Base-by-base conservation (phyloP, 177 flowering plant species). In the Vitis hybrid region DNA sequence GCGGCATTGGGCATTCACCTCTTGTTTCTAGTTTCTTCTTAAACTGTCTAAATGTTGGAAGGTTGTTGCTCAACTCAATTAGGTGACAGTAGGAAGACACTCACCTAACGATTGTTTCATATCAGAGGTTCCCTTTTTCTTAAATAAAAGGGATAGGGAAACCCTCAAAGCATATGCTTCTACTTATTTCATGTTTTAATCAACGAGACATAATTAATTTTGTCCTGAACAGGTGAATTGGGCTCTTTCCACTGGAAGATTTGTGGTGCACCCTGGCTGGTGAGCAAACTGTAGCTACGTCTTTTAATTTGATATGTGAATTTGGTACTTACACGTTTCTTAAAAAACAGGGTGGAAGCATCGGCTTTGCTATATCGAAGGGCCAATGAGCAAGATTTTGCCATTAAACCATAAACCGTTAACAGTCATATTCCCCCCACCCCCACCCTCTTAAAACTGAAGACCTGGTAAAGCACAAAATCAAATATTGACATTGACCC, bases 241-340 rank as follows among this genome's bases (percentile, higher is more conserved):
- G 98, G 99, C 97, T 71, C 75, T 92, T 55, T 81, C 91, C 11
- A 86, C 82, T 0, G 97, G 98, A 73, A 89, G 87, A 88, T 88
- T 77, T 81, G 98, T 91, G 32, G 99, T 96, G 59, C 86, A 92
- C 73, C 98, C 98, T 60, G 90, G 95, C 77, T 96, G 99, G 99
- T 96, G 76, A 82, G 95, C 18, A 49, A 56, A 5, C 46, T 27
- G 46, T 40, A 40, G 46, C 46, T 40, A 40, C 46, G 6, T 40
- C 46, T 40, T 40, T 40, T 40, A 5, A 40, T 40, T 40, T 7
- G 6, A 40, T 40, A 4, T 7, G 8, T 4, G 46, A 40, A 40
- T 40, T 40, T 7, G 46, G 46, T 40, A 40, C 46, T 40, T 1
- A 40, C 46, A 6, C 8, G 30, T 27, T 27, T 27, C 30, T 30